Percentiles rank a stretch among this genome's conserved stretches.
phyloP scores from a whole-genome alignment of 139 green algal genomes.

The Eudorina sp. region DNA sequence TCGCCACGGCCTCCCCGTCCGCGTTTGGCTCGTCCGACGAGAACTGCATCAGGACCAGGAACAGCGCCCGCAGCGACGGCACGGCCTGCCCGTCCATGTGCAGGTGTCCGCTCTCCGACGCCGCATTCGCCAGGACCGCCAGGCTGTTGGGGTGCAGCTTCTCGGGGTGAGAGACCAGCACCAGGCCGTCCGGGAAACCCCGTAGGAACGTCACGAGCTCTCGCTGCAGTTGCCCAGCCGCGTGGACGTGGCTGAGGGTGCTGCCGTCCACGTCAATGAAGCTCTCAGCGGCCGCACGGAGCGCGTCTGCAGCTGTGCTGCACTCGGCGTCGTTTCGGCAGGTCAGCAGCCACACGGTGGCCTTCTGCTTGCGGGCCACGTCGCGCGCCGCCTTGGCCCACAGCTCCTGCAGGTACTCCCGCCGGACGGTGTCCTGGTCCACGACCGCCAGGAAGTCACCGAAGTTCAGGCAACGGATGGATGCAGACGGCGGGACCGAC shows the following conservation, averaged over 20 bases:
- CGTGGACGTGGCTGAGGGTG: not conserved
- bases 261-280: not conserved
- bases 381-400: not conserved
- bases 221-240: not conserved
- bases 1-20: not conserved
- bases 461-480: not conserved
- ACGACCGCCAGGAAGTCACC: not conserved
- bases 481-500: not conserved
- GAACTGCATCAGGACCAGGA: not conserved
- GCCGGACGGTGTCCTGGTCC: not conserved
- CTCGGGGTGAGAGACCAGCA: not conserved
- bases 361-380: constrained; percentile 24
- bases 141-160: constrained; percentile 40
- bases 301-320: not conserved
- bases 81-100: constrained; percentile 7
- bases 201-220: not conserved
- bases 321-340: not conserved
- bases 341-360: constrained; percentile 1
- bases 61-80: not conserved
- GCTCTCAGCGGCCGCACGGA: not conserved
- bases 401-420: not conserved
- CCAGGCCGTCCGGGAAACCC: not conserved
- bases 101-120: constrained; percentile 32
- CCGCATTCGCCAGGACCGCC: not conserved
- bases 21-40: not conserved